Percentiles rank a stretch among this genome's conserved stretches.
Evolutionary conservation across 2,329 filamentous ascomycete genomes (phyloP).

Genomic region (Diaporthe citriasiana): DNA sequence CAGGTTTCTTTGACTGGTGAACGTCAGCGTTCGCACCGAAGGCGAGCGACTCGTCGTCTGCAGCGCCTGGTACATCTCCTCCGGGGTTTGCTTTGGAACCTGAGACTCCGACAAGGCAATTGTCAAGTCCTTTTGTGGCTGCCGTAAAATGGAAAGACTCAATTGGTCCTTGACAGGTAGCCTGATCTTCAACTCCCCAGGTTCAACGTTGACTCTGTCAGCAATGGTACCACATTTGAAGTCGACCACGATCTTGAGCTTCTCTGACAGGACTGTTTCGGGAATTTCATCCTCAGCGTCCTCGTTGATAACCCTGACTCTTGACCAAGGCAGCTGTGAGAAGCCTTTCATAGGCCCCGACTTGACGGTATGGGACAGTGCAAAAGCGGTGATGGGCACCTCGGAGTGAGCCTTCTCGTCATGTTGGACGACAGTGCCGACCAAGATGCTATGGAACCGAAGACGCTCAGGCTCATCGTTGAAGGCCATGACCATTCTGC

Average conservation of each 20-base stretch:
- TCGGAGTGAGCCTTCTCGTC: conserved; percentile 81
- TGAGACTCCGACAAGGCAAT: conserved; percentile 80
- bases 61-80: conserved; percentile 75
- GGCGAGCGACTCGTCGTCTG: conserved; percentile 68
- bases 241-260: conserved; percentile 80
- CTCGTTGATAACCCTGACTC: conserved; percentile 80
- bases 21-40: conserved; percentile 81
- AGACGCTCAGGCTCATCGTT: conserved; percentile 78
- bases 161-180: conserved; percentile 74
- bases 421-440: conserved; percentile 76
- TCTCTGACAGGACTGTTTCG: conserved; percentile 81
- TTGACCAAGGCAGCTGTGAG: conserved; percentile 73
- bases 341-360: conserved; percentile 65
- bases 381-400: conserved; percentile 75
- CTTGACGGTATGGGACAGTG: conserved; percentile 68
- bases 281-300: conserved; percentile 72
- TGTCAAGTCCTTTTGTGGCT: conserved; percentile 82
- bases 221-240: conserved; percentile 83
- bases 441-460: conserved; percentile 79
- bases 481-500: conserved; percentile 84
- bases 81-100: conserved; percentile 71
- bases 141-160: conserved; percentile 76
- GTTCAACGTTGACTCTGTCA: conserved; percentile 85
- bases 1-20: conserved; percentile 75
- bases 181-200: conserved; percentile 78